Evolutionary conservation across 257 asterid species (phyloP).

Genomic region (Solanum commersonii): DNA sequence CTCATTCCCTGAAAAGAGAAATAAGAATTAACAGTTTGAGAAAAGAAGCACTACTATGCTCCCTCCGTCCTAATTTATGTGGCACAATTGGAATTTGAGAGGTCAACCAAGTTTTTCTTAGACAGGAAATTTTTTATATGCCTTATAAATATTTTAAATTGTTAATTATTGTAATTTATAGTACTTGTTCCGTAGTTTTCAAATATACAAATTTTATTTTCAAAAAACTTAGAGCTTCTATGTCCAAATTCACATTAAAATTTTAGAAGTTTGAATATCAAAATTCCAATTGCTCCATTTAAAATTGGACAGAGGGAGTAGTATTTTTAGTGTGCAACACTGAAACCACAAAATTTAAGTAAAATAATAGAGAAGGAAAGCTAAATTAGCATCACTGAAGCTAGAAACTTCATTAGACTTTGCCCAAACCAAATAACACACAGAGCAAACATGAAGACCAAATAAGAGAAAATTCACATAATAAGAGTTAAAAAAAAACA

Average conservation of each 20-base stretch:
- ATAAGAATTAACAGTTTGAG: neutral
- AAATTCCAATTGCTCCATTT: neutral
- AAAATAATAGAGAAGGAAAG: neutral
- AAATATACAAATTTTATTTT: neutral
- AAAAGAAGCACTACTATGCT: neutral
- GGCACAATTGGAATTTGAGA: neutral
- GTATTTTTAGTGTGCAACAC: neutral
- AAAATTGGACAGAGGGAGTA: neutral
- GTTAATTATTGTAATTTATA: neutral
- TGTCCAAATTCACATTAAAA: neutral
- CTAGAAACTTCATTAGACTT: neutral
- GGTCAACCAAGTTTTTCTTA: neutral
- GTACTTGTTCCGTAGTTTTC: neutral
- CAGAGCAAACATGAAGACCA: neutral
- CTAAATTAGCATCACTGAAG: neutral
- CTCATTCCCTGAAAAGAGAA: conserved; percentile 15
- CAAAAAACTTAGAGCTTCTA: neutral
- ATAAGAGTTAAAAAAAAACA: neutral
- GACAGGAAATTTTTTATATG: neutral
- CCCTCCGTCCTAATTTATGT: neutral
- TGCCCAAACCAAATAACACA: neutral
- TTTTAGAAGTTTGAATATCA: neutral
- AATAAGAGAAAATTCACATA: neutral
- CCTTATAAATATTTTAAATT: neutral
- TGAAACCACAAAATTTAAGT: neutral